A percentile compares a stretch with the other conserved stretches of the same genome.
phyloP scores from a whole-genome alignment of 805 yeast genomes.

The Wickerhamomyces canadensis region DNA sequence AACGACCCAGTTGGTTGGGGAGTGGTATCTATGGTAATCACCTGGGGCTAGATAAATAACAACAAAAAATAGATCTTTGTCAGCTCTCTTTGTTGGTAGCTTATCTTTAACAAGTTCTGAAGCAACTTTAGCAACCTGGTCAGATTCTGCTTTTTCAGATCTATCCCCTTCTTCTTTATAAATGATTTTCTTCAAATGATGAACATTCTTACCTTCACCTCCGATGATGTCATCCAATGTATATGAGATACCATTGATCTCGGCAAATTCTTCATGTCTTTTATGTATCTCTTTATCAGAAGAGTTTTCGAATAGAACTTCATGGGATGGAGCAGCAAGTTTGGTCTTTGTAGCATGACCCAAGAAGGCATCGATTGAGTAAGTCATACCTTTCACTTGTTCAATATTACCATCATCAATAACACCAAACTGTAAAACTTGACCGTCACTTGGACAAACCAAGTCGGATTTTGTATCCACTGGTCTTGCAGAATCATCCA shows the following conservation, averaged over 20 bases:
- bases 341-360: constrained; percentile 46
- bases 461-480: constrained; percentile 56
- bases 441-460: constrained; percentile 93
- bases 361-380: constrained; percentile 79
- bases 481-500: constrained; percentile 77
- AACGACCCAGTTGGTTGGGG: constrained; percentile 95
- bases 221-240: constrained; percentile 66
- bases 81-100: constrained; percentile 23
- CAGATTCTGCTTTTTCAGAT: constrained; percentile 30
- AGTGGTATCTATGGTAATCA: constrained; percentile 94
- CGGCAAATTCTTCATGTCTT: constrained; percentile 71
- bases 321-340: constrained; percentile 52
- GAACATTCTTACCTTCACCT: constrained; percentile 36
- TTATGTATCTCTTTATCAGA: constrained; percentile 37
- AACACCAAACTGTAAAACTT: constrained; percentile 76
- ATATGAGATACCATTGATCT: constrained; percentile 66
- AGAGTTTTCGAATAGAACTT: constrained; percentile 40
- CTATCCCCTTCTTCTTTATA: constrained; percentile 69
- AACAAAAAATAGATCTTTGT: constrained; percentile 70
- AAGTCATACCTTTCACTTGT: constrained; percentile 95
- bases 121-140: constrained; percentile 36
- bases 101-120: constrained; percentile 20
- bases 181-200: constrained; percentile 40
- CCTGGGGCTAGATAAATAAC: constrained; percentile 98
- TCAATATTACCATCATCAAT: constrained; percentile 83